Evolutionary conservation across 495 filamentous ascomycete species (phyloP), one percentile per base, ranked within the genome.

Genomic region (Talaromyces nanjingensis): DNA sequence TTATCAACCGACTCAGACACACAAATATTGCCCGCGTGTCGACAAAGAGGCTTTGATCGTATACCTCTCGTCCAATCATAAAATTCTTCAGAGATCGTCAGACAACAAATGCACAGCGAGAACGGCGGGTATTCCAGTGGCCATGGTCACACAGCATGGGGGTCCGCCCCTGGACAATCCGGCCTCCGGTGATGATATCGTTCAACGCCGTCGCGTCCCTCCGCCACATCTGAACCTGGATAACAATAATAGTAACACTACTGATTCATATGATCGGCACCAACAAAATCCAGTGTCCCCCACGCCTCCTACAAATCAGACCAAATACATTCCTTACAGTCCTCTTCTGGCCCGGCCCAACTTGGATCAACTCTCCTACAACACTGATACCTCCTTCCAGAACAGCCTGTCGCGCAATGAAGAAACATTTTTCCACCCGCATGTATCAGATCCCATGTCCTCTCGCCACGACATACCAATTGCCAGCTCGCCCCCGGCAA

Each of bases 111-210:
- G 78, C 79, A 74, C 75, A 77, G 70, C 76, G 70, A 67, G 76
- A 71, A 70, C 74, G 77, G 73, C 70, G 69, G 49, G 20, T 69
- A 68, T 69, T 60, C 61, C 72, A 71, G 78, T 79, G 78, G 76
- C 78, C 75, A 81, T 81, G 78, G 78, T 78, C 78, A 81, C 77
- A 74, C 75, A 72, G 74, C 74, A 75, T 77, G 76, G 71, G 71
- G 71, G 65, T 63, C 64, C 67, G 72, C 77, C 72, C 67, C 75
- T 73, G 70, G 71, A 71, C 67, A 71, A 71, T 69, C 70, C 69
- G 64, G 59, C 67, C 62, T 73, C 66, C 70, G 70, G 74, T 64
- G 66, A 74, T 58, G 66, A 71, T 56, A 71, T 69, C 64, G 71
- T 74, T 60, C 71, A 72, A 60, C 72, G 70, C 49, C 77, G 70